Conservation (phyloP, 176 grass and related monocot genomes). For the Areca catechu region DNA sequence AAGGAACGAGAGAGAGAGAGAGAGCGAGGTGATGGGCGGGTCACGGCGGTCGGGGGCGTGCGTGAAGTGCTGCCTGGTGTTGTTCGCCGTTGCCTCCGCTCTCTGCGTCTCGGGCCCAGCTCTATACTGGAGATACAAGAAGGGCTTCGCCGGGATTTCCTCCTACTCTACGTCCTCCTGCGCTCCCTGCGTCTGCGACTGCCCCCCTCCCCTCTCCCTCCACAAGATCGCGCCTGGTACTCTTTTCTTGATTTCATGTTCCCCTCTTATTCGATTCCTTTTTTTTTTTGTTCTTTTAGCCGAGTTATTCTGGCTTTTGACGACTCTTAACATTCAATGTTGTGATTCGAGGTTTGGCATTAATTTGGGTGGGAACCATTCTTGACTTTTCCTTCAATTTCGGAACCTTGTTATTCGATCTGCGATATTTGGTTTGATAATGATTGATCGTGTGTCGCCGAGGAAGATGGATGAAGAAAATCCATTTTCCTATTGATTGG, state of each 20-base stretch:
- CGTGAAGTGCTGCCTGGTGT: constrained; percentile 69
- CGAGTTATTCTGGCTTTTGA: background rate
- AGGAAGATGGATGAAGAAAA: too few relatives aligned
- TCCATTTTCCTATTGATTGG: too few relatives aligned
- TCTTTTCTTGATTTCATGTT: too few relatives aligned
- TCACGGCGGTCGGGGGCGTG: constrained; percentile 50
- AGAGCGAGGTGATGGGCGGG: constrained; percentile 10
- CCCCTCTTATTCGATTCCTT: background rate
- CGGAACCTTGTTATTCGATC: too few relatives aligned
- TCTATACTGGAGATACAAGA: constrained; percentile 90
- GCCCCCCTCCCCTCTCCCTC: constrained; percentile 75
- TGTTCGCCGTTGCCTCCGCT: constrained; percentile 85
- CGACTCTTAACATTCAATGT: background rate
- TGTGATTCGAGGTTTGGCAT: too few relatives aligned
- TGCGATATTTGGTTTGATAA: too few relatives aligned
- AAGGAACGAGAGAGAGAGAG: too few relatives aligned
- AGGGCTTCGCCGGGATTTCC: constrained; percentile 32
- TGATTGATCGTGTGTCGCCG: too few relatives aligned
- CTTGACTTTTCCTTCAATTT: too few relatives aligned
- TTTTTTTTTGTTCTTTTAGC: background rate
- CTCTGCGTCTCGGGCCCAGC: constrained; percentile 91
- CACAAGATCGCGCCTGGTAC: constrained; percentile 64
- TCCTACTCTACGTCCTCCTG: constrained; percentile 24
- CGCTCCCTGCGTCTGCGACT: constrained; percentile 74
- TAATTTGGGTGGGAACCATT: too few relatives aligned